Base-by-base conservation (phyloP, 768 basidiomycete genomes). In the Mycena leptocephala region DNA sequence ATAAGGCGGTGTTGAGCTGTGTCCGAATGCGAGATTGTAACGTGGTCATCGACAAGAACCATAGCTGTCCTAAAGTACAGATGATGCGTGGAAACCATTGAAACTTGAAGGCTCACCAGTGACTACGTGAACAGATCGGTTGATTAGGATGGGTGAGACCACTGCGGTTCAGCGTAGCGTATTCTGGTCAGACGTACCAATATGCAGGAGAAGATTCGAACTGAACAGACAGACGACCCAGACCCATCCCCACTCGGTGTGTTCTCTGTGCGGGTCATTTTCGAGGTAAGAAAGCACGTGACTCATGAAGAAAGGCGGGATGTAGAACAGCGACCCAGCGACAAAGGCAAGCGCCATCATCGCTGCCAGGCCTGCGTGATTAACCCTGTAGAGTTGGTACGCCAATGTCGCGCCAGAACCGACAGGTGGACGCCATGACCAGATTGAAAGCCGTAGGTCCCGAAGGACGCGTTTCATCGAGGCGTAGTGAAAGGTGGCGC, bases 41-140 rank as follows among this genome's bases (percentile, higher is more conserved):
- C 13, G 84, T 87, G 8, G 91, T 91, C 0, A 89, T 90, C 18
- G 90, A 85, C 51, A 90, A 85, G 56, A 91, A 88, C 89, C 89
- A 91, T 32, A 66, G 20, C 28, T 53, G 65, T 5, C 43, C 46
- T 66, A 22, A 20, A 24, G 18, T 26, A 30, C 16, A 18, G 16
- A 18, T 18, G 30, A 39, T 37, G 22, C 26, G 14, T 7, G 35
- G 37, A 41, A 41, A 43, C 14, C 41, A 41, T n/a, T 6, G 99
- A 89, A n/a, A n/a, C 20, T 43, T 8, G 99, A 89, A 79, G 35
- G 43, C 97, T 43, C 43, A 43, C 43, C 43, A 16, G 95, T 97
- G 80, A 76, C 95, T 90, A 22, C 97, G 97, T 4, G 96, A 97
- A 81, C 97, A 96, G 0, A 96, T 95, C 79, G 62, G 72, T 35